Base-by-base conservation (phyloP, 139 green algal species). In the Auxenochlorella protothecoides region DNA sequence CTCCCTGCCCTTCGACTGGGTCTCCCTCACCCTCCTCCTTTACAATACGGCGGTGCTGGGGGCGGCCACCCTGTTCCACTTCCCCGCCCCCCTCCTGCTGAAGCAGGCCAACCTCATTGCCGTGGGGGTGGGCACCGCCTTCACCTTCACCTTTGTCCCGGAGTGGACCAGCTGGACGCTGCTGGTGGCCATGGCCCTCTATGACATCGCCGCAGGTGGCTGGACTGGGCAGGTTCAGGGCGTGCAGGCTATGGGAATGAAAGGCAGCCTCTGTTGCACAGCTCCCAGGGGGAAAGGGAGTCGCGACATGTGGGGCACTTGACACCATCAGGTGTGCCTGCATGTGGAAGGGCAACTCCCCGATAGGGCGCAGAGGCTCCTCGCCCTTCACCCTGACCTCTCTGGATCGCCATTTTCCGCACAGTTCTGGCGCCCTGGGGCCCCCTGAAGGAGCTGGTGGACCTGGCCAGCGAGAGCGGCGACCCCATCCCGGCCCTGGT, bases 121-220 rank as follows among this genome's bases (percentile, higher is more conserved):
- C 68, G 86, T 89, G 12, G 90, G 91, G 69, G 81, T 95, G 55
- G 84, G 94, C 15, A 83, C 90, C 0, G 93, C 95, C 3, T 97
- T 89, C 78, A 86, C 95, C 68, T 99, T 99, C 86, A 97, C 93
- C 8, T 89, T 83, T 72, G 91, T 98, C 4, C 90, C 95, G 0
- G 90, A 97, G 73, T 99, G 95, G 95, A 98, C 91, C 15, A 93
- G 88, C 51, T 99, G 95, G 95, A 74, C 93, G 63, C 80, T 99
- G 74, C 85, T 99, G 13, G 66, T 87, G 0, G 81, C 86, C 60
- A 97, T 99, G 93, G 90, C 93, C 2, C 27, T 97, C 9, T 99
- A 99, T 71, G 95, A 99, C 75, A 80, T 99, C 5, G 85, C 73
- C 13, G 68, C 68, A 64, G 68, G 68, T 71, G 55, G 5, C 55